These are phyloP conservation scores for Pyrenophora teres DNA, from an alignment of 2,329 filamentous ascomycete species.

Conservation along the genomic window DNA sequence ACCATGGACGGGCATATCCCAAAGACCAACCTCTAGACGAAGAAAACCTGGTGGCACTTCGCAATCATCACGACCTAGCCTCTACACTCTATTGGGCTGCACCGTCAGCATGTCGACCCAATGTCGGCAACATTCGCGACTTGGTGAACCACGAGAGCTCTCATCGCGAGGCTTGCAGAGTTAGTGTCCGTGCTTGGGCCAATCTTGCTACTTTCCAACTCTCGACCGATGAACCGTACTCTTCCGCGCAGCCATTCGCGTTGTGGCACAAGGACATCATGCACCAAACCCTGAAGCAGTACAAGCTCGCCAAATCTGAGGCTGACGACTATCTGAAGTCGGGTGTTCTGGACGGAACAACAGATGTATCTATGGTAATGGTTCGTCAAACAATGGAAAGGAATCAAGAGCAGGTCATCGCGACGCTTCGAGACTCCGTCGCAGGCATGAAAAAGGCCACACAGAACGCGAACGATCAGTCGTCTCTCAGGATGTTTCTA, in stretches of 20 bases:
- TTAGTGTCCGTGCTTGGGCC: conserved; percentile 64
- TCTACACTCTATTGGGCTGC: conserved; percentile 64
- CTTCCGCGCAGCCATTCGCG: conserved; percentile 55
- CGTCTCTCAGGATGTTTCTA: conserved; percentile 52
- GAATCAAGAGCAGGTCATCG: conserved; percentile 63
- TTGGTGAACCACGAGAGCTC: conserved; percentile 63
- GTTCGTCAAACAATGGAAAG: conserved; percentile 58
- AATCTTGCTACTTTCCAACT: conserved; percentile 62
- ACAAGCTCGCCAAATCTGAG: conserved; percentile 61
- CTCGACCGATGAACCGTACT: conserved; percentile 55
- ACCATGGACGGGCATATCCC: conserved; percentile 63
- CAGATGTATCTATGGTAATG: conserved; percentile 52
- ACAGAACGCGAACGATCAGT: conserved; percentile 46
- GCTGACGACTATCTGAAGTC: conserved; percentile 58
- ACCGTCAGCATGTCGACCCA: conserved; percentile 58
- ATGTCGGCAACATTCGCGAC: conserved; percentile 56
- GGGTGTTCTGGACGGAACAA: conserved; percentile 42
- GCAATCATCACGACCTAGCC: conserved; percentile 66
- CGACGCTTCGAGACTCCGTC: conserved; percentile 59
- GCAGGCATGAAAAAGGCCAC: conserved; percentile 57
- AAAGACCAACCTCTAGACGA: conserved; percentile 61
- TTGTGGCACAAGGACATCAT: conserved; percentile 62
- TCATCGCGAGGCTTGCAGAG: conserved; percentile 63
- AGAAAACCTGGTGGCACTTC: conserved; percentile 61
- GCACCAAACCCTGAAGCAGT: conserved; percentile 58